Base-by-base conservation (phyloP, 768 basidiomycete species). In the Panellus pusillus region DNA sequence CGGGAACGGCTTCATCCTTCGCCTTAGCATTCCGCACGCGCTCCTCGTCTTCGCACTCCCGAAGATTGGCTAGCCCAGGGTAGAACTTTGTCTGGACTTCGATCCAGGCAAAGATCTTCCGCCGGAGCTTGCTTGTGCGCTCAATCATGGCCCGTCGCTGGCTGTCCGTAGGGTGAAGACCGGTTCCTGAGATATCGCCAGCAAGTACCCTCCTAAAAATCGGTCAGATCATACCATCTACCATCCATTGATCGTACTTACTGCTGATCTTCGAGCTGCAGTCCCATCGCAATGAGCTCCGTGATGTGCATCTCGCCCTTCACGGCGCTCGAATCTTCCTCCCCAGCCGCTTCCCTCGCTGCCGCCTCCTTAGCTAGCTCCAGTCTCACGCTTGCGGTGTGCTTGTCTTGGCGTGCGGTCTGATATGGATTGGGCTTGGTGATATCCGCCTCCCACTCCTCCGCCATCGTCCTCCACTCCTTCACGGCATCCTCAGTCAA, bases 341-440 rank as follows among this genome's bases (percentile, higher is more conserved):
- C 15, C 9, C 28, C 43, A 3, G 8, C 11, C 27, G 6, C 15
- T 19, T 11, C 24, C 20, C 43, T 49, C 63, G n/a, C 39, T 20
- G 39, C 39, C 39, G 39, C 66, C 28, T 65, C 58, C 35, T 56
- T 57, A 1, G 55, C 57, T 1, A 68, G 52, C 35, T 61, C 47
- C 1, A 49, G 42, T 4, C 53, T 39, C 36, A 65, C 48, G 14
- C 48, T 46, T 28, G 60, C 47, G 35, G 40, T 9, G 12, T 13
- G 50, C 49, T 14, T 7, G 55, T 54, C 46, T 27, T 36, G 31
- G 2, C 35, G 19, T 37, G 31, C 24, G 5, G 27, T 38, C 27
- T 54, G 15, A 35, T 56, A 59, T 4, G 48, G 57, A 29, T 58
- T 58, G 9, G 40, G 29, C 36, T 54, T 31, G 7, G 46, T 42